Evolutionary conservation across 164 flowering plant species (phyloP), one percentile per base, ranked within the genome.

Genomic region (Litsea cubeba): DNA sequence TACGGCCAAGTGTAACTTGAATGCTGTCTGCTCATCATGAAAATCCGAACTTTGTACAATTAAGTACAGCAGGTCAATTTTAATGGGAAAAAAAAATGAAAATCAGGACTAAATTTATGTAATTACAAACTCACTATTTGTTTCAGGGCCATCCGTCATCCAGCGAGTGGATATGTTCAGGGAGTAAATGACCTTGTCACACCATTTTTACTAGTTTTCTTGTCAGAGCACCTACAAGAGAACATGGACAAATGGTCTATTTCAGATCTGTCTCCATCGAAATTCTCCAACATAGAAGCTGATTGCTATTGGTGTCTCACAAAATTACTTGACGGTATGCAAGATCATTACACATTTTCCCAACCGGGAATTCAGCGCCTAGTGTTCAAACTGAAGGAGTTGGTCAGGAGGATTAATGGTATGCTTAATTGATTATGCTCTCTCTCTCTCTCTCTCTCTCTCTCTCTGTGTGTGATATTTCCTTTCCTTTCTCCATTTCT

Each of bases 141-240:
- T 74, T 81, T 88, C 46, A 93, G 98, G 99, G 99, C 99, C 49
- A 93, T 95, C 76, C 87, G 99, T 65, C 99, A 95, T 86, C 99
- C 99, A 72, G 98, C 99, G 28, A 93, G 99, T 79, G 97, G 98
- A 76, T 95, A 95, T 81, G 99, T 95, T 67, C 99, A 95, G 79
- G 98, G 99, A 77, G 92, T 93, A 86, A 95, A 95, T 82, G 98
- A 95, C 85, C 98, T 95, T 70, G 94, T 84, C 65, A 95, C 99
- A 26, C 98, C 98, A 62, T 95, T 95, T 82, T 74, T 95, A 78
- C 92, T 95, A 71, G 97, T 92, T 74, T 95, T 95, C 85, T 89
- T 95, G 83, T 91, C 97, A 7, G 99, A 95, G 79, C 74, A 89
- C 82, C 77, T 95, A 65, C 87, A 92, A 81, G 98, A 94, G 72